Percentiles rank a stretch among this genome's conserved stretches.
These are phyloP conservation scores for Leucocoprinus sp. DNA, from an alignment of 768 basidiomycete genomes.

Conservation along the genomic window DNA sequence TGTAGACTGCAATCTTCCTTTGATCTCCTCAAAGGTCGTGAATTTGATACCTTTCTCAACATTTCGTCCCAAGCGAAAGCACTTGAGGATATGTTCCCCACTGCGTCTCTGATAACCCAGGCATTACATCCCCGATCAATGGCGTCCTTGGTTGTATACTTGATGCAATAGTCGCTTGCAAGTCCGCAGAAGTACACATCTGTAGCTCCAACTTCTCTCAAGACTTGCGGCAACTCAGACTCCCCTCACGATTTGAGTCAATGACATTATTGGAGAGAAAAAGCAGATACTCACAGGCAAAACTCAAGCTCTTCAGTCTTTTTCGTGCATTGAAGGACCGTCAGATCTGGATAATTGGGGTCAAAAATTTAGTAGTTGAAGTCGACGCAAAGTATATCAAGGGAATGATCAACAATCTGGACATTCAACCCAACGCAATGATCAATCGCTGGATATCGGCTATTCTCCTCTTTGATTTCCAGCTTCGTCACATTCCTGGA, in stretches of 20 bases:
- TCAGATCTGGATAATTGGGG: slow-evolving; percentile 16
- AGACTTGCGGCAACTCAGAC: slow-evolving; percentile 38
- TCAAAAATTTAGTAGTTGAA: slow-evolving; percentile 20
- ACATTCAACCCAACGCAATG: slow-evolving; percentile 26
- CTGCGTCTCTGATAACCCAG: slow-evolving; percentile 42
- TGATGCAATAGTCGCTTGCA: slow-evolving; percentile 77
- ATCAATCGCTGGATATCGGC: slow-evolving; percentile 35
- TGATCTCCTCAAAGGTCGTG: slow-evolving; percentile 18
- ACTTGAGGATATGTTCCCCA: slow-evolving; percentile 32
- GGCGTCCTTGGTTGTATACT: slow-evolving; percentile 47
- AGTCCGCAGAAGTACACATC: slow-evolving; percentile 60
- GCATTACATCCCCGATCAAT: slow-evolving; percentile 39
- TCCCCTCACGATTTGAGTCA: slow-evolving; percentile 10
- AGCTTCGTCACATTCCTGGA: slow-evolving; percentile 18
- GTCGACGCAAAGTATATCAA: slow-evolving; percentile 25
- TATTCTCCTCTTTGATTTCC: too few relatives aligned
- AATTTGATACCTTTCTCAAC: slow-evolving; percentile 24
- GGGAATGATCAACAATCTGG: slow-evolving; percentile 32
- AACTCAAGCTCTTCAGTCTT: slow-evolving; percentile 22
- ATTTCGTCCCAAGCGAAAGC: slow-evolving; percentile 30
- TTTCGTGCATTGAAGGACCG: neutral
- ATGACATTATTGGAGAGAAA: neutral
- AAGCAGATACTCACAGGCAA: slow-evolving; percentile 23
- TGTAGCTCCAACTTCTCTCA: slow-evolving; percentile 36
- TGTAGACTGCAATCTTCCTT: slow-evolving; percentile 7